phyloP scores from a whole-genome alignment of 2,329 filamentous ascomycete genomes.

The Curvularia eragrostidis region DNA sequence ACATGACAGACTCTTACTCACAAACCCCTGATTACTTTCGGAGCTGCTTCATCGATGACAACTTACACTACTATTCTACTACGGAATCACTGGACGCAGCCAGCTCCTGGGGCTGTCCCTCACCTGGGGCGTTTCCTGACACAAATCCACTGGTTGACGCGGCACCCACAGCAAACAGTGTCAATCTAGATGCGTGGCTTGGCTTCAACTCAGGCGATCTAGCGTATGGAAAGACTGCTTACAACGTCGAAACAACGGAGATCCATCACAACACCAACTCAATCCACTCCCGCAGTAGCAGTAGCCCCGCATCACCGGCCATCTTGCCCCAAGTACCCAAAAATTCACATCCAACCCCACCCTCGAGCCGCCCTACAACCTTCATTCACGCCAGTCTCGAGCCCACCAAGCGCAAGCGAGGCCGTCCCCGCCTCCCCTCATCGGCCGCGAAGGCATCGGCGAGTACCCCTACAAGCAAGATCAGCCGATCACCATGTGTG shows the following conservation, averaged over 20 bases:
- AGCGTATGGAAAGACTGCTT: not conserved
- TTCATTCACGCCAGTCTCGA: slow-evolving; percentile 3
- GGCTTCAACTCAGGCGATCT: not conserved
- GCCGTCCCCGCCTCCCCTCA: slow-evolving; percentile 13
- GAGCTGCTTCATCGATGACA: not conserved
- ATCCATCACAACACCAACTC: not conserved
- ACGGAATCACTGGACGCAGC: not conserved
- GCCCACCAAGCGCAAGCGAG: slow-evolving; percentile 12
- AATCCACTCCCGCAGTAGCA: not conserved
- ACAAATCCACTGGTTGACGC: not conserved
- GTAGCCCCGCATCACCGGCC: not conserved
- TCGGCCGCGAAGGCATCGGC: slow-evolving; percentile 3
- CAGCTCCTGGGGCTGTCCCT: not conserved
- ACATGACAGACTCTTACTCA: not conserved
- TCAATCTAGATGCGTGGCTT: not conserved
- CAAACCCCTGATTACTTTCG: slow-evolving; percentile 1
- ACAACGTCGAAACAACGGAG: not conserved
- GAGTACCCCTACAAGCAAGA: not conserved
- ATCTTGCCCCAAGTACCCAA: not conserved
- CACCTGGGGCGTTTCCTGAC: not conserved
- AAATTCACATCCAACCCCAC: not conserved
- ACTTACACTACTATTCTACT: not conserved
- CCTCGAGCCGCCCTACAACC: not conserved
- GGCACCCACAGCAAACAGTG: not conserved
- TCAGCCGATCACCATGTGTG: slow-evolving; percentile 10